Base-by-base conservation (phyloP, 129 eudicot genomes). In the Ambrosia artemisiifolia region DNA sequence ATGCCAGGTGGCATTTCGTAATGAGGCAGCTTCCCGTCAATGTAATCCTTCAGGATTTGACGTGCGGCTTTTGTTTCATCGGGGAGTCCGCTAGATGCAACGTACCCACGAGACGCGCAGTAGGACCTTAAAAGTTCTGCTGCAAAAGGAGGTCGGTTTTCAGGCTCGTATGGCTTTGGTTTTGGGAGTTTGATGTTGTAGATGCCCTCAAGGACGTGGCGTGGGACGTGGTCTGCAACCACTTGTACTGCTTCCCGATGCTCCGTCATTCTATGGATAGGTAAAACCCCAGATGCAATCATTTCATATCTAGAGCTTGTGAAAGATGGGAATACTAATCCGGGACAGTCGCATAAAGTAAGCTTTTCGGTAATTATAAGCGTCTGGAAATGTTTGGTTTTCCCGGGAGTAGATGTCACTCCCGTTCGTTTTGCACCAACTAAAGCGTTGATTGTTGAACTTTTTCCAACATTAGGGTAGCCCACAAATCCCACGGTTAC, bases 361-460 rank as follows among this genome's bases (percentile, higher is more conserved):
- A 94, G 89, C 67, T 88, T 84, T 42, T 85, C 95, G 2, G 98
- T 82, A 9, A 94, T 94, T 30, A 87, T 90, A 7, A 90, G 50
- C 7, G 98, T 94, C 56, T 94, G 98, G 72, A 94, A 94, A 81
- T 94, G 98, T 72, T 94, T 94, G 11, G 98, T 94, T 83, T 94
- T 94, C 14, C 98, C 98, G 0, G 98, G 98, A 35, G 98, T 94
- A 38, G 95, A 88, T 6, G 98, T 94, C 0, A 94, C 96, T 24
- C 98, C 98, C 4, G 96, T 85, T 48, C 81, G 80, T 70, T 93
- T 93, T 51, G 84, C 84, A 2, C 98, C 96, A 0, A 94, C 98
- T 79, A 94, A 83, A 12, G 98, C 98, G 69, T 93, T 93, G 32
- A 93, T 93, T 13, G 98, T 93, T 33, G 98, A 93, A 70, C 98